Base-by-base conservation (phyloP, 1,284 basidiomycete genomes). In the Cystobasidium pallidum region DNA sequence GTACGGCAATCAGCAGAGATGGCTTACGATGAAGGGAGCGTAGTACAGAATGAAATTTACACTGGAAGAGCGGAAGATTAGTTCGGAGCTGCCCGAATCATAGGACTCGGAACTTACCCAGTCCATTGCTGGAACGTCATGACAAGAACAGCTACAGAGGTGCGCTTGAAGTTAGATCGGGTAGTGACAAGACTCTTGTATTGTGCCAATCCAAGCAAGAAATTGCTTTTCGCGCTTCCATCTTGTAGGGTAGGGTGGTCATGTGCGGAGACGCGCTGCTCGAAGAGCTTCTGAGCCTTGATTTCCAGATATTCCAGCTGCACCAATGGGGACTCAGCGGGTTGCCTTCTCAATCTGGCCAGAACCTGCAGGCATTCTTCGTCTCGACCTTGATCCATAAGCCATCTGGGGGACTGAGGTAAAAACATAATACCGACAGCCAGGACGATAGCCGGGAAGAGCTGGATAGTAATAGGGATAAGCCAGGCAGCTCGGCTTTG, bases 41-140 rank as follows among this genome's bases (percentile, higher is more conserved):
- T 68, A 75, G 72, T 75, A 71, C 58, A 78, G 73, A 57, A 77
- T 75, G 70, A 77, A 78, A 75, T 79, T 78, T 63, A 78, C 77
- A 49, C 78, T 61, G 58, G 17, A 15, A 41, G 75, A 75, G 67
- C 47, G 8, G 26, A 41, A 34, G 3, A 28, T 30, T 11, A 8
- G 26, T 4, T 43, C 72, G 63, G 41, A 17, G 19, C 39, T 15
- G 21, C 28, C 49, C 3, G 11, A 32, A 15, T 30, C 11, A 21
- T 24, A n/a, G 1, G 10, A 36, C 4, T 28, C 3, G 32, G 3
- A 19, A 57, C 54, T 13, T 47, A 36, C 28, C 52, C 66, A 24
- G 62, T 65, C 58, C 68, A 71, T 49, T 79, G 79, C 58, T 80
- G 80, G 72, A 81, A 79, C 30, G 77, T 63, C 76, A 79, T 79